These are phyloP conservation scores for Coelastrella sp. DNA, from an alignment of 139 green algal species.

Conservation along the genomic window DNA sequence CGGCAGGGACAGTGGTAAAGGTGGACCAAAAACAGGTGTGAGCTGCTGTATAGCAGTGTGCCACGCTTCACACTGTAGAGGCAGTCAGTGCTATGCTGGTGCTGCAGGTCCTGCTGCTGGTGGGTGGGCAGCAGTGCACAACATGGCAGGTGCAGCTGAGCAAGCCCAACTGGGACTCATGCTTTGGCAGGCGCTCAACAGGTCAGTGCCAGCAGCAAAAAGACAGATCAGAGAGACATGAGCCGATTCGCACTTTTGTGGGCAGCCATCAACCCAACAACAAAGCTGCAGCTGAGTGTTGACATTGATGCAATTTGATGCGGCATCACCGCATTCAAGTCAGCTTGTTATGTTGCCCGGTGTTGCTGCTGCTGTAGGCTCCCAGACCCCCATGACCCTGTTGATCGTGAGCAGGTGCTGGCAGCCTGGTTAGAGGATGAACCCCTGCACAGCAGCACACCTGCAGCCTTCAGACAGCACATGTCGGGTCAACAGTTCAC, in stretches of 20 bases:
- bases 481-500: neutral
- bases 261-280: too few species aligned
- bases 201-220: neutral
- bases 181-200: conserved; percentile 21
- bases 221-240: neutral
- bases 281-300: neutral
- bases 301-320: neutral
- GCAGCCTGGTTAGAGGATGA: conserved; percentile 16
- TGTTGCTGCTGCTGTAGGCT: conserved; percentile 22
- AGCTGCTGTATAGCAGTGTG: too few species aligned
- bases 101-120: neutral
- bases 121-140: neutral
- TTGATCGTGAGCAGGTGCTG: conserved; percentile 13
- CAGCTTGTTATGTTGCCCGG: neutral
- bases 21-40: too few species aligned
- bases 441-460: conserved; percentile 12
- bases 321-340: too few species aligned
- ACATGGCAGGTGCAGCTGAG: neutral
- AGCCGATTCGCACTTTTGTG: neutral
- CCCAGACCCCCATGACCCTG: neutral
- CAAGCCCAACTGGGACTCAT: neutral
- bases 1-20: neutral
- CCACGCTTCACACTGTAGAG: too few species aligned
- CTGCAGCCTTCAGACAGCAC: neutral
- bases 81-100: neutral